Evolutionary conservation across 164 flowering plant species (phyloP), one percentile per base, ranked within the genome.

Genomic region (Umbellularia californica): DNA sequence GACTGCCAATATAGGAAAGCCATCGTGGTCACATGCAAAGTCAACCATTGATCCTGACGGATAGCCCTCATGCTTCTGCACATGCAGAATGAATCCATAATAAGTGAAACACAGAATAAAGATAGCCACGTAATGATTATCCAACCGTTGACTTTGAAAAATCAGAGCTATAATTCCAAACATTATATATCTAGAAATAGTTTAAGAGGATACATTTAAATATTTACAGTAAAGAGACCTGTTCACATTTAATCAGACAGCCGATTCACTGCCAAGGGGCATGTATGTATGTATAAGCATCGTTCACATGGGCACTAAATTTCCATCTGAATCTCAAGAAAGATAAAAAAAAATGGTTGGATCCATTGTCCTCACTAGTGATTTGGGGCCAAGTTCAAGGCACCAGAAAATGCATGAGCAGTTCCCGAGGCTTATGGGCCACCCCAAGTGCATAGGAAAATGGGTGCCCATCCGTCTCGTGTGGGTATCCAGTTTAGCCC

Each of bases 1-100:
- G 71, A 95, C 80, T 27, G 97, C 94, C 75, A 95, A 79, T 81
- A 95, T 86, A 73, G 99, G 97, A 81, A 88, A 83, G 70, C 99
- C 99, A 84, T 87, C 84, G 0, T 72, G 77, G 84, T 92, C 98
- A 83, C 96, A 95, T 22, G 99, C 94, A 84, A 88, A 93, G 84
- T 95, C 98, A 73, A 95, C 96, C 93, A 93, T 88, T 27, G 99
- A 92, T 0, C 92, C 97, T n/a, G 97, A 93, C 51, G 97, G 99
- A 80, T 92, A 90, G 27, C 95, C 94, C 74, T 87, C 90, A 77
- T 86, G 70, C 79, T 90, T 92, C 99, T 92, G 91, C 81, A 81
- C 7, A 77, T 19, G 17, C 58, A 79, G 79, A 70, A 41, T 19
- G 22, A 72, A 52, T 55, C 55, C 60, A 62, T 41, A 77, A 35